Base-by-base conservation (phyloP, 2,329 filamentous ascomycete genomes). In the Aspergillus japonicus region DNA sequence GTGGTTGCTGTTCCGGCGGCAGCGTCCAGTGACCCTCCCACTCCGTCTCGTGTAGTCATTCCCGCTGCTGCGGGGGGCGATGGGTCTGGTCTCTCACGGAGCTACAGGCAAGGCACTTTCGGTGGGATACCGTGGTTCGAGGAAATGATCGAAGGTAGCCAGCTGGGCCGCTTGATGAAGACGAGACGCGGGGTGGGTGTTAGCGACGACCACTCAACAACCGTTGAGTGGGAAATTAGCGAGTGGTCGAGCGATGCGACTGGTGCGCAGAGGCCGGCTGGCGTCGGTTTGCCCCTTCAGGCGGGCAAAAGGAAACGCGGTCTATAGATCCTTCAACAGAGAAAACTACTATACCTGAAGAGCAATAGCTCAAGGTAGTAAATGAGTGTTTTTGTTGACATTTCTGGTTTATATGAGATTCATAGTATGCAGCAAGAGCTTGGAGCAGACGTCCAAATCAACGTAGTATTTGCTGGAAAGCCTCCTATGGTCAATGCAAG, bases 71-170 rank as follows among this genome's bases (percentile, higher is more conserved):
- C 39, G 16, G 39, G 16, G 6, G 16, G 42, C 10, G 50, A 57
- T 21, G 60, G 65, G 47, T 62, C 68, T 39, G 62, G 58, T 24
- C 39, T 75, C 14, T 66, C 74, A 16, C 71, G 74, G 39, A 75
- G 68, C 56, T 73, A 75, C 58, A 62, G 80, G 68, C 68, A 68
- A 5, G 75, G 77, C 14, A 72, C 67, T 2, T 59, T 76, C 2
- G 74, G 76, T n/a, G 88, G 89, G 2, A 83, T 94, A 29, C 90
- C 92, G 0, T 96, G 92, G 91, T 94, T 96, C 66, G 91, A 96
- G 67, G 85, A 86, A 64, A 83, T 96, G 81, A 84, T 96, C 2
- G 85, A 90, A 68, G 88, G 91, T 56, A 93, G 90, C 65, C 82
- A 82, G 44, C 77, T 96, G 47, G 90, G 90, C 2, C 86, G 83